These are phyloP conservation scores for Astragalus glycyphyllos DNA, from an alignment of 306 rosid genomes.

Conservation along the genomic window DNA sequence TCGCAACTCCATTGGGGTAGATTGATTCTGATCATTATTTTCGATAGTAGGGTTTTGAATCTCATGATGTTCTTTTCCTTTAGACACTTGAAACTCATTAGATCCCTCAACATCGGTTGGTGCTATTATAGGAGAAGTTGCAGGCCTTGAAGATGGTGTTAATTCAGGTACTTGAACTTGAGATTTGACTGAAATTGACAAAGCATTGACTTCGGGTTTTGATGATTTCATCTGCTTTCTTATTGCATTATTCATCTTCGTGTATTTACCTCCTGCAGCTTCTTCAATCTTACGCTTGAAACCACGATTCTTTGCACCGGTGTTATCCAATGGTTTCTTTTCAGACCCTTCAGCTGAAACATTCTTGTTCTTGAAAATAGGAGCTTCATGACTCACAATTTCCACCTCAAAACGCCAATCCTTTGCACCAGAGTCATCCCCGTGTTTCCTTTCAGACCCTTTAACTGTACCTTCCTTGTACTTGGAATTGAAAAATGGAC, in stretches of 20 bases:
- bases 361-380: neutral
- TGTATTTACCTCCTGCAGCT: slow-evolving; percentile 15
- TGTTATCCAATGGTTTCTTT: slow-evolving; percentile 21
- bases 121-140: neutral
- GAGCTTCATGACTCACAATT: neutral
- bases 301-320: slow-evolving; percentile 6
- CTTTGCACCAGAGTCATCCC: slow-evolving; percentile 4
- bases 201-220: slow-evolving; percentile 11
- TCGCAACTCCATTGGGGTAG: neutral
- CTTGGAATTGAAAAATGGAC: neutral
- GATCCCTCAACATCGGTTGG: neutral
- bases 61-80: slow-evolving; percentile 7
- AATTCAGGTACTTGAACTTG: slow-evolving; percentile 7
- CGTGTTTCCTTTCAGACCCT: slow-evolving; percentile 17
- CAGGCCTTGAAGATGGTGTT: neutral
- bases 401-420: slow-evolving; percentile 11
- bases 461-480: slow-evolving; percentile 1
- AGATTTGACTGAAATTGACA: slow-evolving; percentile 12
- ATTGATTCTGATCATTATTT: neutral
- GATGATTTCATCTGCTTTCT: slow-evolving; percentile 32
- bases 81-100: slow-evolving; percentile 9
- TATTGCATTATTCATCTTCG: slow-evolving; percentile 12
- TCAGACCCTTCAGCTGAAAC: slow-evolving; percentile 12
- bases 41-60: neutral
- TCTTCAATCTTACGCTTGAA: slow-evolving; percentile 6